Evolutionary conservation across 345 rosid species (phyloP).

Genomic region (Nephelium lappaceum): DNA sequence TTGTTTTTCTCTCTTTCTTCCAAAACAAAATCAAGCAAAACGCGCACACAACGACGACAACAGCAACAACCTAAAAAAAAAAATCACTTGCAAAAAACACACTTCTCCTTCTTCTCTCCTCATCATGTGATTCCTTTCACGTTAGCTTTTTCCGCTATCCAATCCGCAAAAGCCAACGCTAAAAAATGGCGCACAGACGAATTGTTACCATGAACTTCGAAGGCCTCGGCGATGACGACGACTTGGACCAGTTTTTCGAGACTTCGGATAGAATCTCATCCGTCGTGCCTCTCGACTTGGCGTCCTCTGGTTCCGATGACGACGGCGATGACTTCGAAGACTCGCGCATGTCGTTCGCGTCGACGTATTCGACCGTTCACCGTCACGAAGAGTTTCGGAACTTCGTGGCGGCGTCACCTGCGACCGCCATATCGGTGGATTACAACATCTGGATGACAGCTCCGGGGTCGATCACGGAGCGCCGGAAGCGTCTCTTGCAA

Average conservation of each 20-base stretch:
- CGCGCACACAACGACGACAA: neutral
- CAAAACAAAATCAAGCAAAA: neutral
- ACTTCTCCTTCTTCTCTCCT: neutral
- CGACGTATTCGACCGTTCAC: conserved; percentile 45
- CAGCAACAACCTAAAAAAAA: neutral
- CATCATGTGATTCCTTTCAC: neutral
- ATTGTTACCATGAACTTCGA: conserved; percentile 83
- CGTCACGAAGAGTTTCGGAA: conserved; percentile 26
- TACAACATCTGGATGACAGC: conserved; percentile 90
- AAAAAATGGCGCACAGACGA: conserved; percentile 52
- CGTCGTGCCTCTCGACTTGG: conserved; percentile 49
- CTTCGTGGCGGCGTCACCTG: conserved; percentile 15
- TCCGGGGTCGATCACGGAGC: conserved; percentile 77
- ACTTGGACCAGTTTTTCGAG: conserved; percentile 72
- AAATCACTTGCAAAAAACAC: neutral
- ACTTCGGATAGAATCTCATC: conserved; percentile 55
- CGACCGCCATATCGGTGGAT: conserved; percentile 44
- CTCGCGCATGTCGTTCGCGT: conserved; percentile 65
- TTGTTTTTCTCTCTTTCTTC: conserved; percentile 49
- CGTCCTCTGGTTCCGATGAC: conserved; percentile 68
- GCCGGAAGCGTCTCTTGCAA: conserved; percentile 66
- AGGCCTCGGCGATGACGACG: conserved; percentile 64
- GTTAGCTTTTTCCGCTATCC: neutral
- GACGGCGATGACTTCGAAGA: conserved; percentile 69
- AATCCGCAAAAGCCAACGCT: no score